Evolutionary conservation across 129 eudicot species (phyloP), one percentile per base, ranked within the genome.

Genomic region (Pseudognaphalium luteoalbum): DNA sequence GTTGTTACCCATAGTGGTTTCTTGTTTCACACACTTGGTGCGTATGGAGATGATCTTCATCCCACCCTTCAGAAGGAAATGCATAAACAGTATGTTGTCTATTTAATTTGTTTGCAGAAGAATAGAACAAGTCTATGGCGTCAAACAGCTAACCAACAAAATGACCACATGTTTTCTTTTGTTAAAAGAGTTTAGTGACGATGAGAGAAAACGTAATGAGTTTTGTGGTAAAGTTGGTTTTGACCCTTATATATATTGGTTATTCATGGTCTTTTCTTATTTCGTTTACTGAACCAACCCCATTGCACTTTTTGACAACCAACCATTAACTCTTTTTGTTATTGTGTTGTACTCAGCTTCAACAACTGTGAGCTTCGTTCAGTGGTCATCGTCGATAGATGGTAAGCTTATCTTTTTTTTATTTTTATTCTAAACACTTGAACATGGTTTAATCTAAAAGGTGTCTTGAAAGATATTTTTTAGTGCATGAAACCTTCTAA

Each of bases 351-450:
- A 29, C 54, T 63, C 93, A 93, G 98, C 69, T 93, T 93, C 71
- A 76, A 84, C 64, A 93, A 93, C 66, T 90, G 97, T 28, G 98
- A 90, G 85, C 97, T 93, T 69, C 97, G 98, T 66, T 90, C 98
- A 3, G 34, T 90, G 82, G 88, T 93, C 61, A 80, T 88, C 60
- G 91, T 91, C 15, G 96, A 93, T 77, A 91, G 73, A 84, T 78
- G 98, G 98, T 93, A 71, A 67, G 78, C 71, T 29, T 32, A 12
- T 62, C 25, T 10, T 42, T 42, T 17, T 35, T n/a, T n/a, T n/a
- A n/a, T n/a, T n/a, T n/a, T n/a, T n/a, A n/a, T 16, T 33, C 14
- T 75, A 37, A 74, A 34, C 4, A 65, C 39, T 39, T 0, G 33
- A 29, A 0, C 21, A 56, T 21, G 8, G 7, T 54, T 54, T 5